These are phyloP conservation scores for Cercis canadensis DNA, from an alignment of 306 rosid species.

Conservation along the genomic window DNA sequence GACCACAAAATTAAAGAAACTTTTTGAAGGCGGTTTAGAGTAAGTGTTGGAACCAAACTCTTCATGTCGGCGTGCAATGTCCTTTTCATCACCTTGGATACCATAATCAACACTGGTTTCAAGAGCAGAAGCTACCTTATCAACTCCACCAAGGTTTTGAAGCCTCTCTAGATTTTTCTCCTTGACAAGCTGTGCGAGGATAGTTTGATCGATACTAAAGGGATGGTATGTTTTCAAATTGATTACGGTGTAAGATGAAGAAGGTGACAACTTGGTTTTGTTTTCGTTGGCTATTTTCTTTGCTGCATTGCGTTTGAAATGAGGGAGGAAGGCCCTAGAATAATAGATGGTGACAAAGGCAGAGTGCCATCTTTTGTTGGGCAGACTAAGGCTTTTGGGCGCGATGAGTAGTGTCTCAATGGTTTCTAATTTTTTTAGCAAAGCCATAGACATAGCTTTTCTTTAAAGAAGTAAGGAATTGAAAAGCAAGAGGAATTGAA, in stretches of 20 bases:
- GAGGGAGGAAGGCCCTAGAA: constrained; percentile 41
- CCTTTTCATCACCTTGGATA: constrained; percentile 30
- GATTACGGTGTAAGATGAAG: constrained; percentile 20
- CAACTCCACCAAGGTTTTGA: constrained; percentile 29
- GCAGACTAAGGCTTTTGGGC: background rate
- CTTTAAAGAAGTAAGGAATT: no score
- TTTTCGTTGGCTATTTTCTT: background rate
- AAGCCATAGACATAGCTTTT: no score
- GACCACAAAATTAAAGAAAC: constrained; percentile 37
- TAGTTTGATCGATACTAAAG: constrained; percentile 1
- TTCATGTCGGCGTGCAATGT: background rate
- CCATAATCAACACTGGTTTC: constrained; percentile 31
- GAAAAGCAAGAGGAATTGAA: no score
- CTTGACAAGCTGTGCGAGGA: constrained; percentile 39
- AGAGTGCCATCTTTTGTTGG: constrained; percentile 45
- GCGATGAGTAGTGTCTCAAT: no score
- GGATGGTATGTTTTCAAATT: background rate
- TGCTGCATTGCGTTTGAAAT: background rate
- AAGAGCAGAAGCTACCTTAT: constrained; percentile 33
- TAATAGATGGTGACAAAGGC: constrained; percentile 50
- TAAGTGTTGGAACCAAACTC: constrained; percentile 45
- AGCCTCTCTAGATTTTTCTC: constrained; percentile 32
- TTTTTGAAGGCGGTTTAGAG: constrained; percentile 34
- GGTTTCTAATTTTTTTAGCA: no score
- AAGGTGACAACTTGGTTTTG: background rate